phyloP scores from a whole-genome alignment of 192 early-diverging fungal species.

The Chytriomyces sp. region DNA sequence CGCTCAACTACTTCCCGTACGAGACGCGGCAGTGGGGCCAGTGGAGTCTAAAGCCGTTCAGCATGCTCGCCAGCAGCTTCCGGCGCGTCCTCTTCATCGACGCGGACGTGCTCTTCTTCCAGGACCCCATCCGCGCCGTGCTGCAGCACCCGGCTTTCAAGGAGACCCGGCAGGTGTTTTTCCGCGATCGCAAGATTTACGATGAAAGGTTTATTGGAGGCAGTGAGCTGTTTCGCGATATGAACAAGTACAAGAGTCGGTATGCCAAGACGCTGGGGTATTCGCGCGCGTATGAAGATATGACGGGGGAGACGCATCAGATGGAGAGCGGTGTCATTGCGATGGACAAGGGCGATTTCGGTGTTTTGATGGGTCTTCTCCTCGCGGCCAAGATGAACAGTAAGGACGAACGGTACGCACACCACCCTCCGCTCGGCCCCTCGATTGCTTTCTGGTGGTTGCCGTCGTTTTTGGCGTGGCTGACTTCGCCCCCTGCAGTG shows the following conservation, averaged over 20 bases:
- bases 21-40: too few species aligned
- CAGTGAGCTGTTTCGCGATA: background rate
- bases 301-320: background rate
- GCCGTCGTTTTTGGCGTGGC: too few species aligned
- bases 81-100: background rate
- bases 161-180: constrained; percentile 59
- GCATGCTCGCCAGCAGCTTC: constrained; percentile 33
- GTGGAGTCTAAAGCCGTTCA: constrained; percentile 61
- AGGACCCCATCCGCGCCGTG: constrained; percentile 53
- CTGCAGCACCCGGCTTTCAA: constrained; percentile 43
- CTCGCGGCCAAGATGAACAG: constrained; percentile 2
- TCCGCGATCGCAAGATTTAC: constrained; percentile 57
- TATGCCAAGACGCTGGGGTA: background rate
- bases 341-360: background rate
- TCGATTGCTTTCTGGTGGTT: too few species aligned
- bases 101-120: constrained; percentile 52
- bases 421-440: too few species aligned
- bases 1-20: too few species aligned
- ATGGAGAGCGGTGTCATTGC: constrained; percentile 11
- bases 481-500: too few species aligned
- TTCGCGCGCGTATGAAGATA: background rate
- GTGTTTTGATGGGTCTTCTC: background rate
- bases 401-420: too few species aligned
- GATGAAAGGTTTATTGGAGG: background rate
- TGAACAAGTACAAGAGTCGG: background rate